Percentiles rank a stretch among this genome's conserved stretches.
These are phyloP conservation scores for Rhizopus sp. DNA, from an alignment of 371 early-diverging fungal species.

Conservation along the genomic window DNA sequence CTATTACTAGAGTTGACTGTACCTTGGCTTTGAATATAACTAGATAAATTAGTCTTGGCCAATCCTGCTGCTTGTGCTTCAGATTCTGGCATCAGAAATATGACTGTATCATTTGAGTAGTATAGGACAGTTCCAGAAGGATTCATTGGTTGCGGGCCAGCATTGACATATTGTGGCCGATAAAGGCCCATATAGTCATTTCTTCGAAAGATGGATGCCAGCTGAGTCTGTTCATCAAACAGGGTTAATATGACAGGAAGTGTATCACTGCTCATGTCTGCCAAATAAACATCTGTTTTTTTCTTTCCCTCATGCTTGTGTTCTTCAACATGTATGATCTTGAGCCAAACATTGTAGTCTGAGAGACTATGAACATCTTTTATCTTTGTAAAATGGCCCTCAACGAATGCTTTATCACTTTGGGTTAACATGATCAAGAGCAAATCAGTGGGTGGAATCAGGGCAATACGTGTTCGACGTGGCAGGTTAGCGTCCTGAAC, in stretches of 20 bases:
- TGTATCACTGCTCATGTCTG: conserved; percentile 37
- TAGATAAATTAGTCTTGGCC: conserved; percentile 23
- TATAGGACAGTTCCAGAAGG: conserved; percentile 35
- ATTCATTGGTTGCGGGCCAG: conserved; percentile 21
- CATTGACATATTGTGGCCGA: conserved; percentile 19
- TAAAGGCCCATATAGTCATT: conserved; percentile 45
- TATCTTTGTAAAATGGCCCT: background rate
- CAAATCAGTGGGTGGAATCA: conserved; percentile 35
- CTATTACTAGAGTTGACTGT: background rate
- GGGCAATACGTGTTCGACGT: conserved; percentile 20
- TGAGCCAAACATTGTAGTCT: conserved; percentile 35
- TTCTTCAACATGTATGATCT: conserved; percentile 38
- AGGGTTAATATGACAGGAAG: conserved; percentile 32
- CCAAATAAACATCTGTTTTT: conserved; percentile 29
- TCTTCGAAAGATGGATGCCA: conserved; percentile 28
- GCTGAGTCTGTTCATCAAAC: conserved; percentile 32
- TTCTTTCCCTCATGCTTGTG: conserved; percentile 13
- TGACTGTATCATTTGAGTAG: conserved; percentile 29
- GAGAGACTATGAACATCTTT: background rate
- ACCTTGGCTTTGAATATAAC: conserved; percentile 1
- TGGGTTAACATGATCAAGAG: conserved; percentile 32
- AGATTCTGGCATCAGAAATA: conserved; percentile 46
- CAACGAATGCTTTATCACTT: conserved; percentile 31
- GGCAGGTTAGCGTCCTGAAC: conserved; percentile 5
- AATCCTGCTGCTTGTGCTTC: conserved; percentile 39